phyloP scores from a whole-genome alignment of 805 yeast genomes.

The Metschnikowia lunata region DNA sequence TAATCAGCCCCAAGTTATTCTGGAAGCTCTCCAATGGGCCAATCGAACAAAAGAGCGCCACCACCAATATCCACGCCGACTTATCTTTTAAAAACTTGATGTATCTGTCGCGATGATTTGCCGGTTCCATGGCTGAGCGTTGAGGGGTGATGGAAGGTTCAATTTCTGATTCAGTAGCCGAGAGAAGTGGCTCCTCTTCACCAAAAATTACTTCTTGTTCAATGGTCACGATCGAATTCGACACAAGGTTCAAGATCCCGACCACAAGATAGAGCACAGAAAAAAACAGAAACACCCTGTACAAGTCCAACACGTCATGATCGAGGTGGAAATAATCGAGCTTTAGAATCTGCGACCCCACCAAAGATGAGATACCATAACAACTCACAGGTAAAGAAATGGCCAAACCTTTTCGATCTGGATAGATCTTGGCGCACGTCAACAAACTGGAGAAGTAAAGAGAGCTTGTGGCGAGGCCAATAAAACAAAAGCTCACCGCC shows the following conservation, averaged over 20 bases:
- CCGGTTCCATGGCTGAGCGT: conserved; percentile 35
- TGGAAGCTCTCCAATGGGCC: conserved; percentile 87
- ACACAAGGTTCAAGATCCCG: conserved; percentile 57
- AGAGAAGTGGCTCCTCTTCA: conserved; percentile 17
- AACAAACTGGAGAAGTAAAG: conserved; percentile 65
- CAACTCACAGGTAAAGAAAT: conserved; percentile 86
- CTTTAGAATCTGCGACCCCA: conserved; percentile 62
- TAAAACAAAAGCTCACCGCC: conserved; percentile 49
- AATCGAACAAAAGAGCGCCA: conserved; percentile 59
- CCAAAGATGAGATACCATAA: conserved; percentile 76
- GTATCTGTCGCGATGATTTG: conserved; percentile 32
- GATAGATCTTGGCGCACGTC: conserved; percentile 84
- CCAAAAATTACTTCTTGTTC: conserved; percentile 45
- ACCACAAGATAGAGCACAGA: conserved; percentile 49
- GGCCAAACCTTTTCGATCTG: conserved; percentile 69
- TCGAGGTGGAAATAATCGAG: conserved; percentile 33
- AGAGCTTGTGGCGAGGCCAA: conserved; percentile 72
- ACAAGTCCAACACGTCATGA: conserved; percentile 39
- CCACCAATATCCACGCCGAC: conserved; percentile 59
- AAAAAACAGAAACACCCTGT: conserved; percentile 50
- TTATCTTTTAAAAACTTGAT: conserved; percentile 45
- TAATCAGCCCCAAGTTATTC: conserved; percentile 74
- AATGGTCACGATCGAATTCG: conserved; percentile 61
- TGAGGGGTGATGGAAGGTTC: conserved; percentile 26
- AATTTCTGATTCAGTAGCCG: conserved; percentile 6